A percentile compares a stretch with the other conserved stretches of the same genome.
Conservation (phyloP, 2,329 filamentous ascomycete species). For the Remersonia thermophila region DNA sequence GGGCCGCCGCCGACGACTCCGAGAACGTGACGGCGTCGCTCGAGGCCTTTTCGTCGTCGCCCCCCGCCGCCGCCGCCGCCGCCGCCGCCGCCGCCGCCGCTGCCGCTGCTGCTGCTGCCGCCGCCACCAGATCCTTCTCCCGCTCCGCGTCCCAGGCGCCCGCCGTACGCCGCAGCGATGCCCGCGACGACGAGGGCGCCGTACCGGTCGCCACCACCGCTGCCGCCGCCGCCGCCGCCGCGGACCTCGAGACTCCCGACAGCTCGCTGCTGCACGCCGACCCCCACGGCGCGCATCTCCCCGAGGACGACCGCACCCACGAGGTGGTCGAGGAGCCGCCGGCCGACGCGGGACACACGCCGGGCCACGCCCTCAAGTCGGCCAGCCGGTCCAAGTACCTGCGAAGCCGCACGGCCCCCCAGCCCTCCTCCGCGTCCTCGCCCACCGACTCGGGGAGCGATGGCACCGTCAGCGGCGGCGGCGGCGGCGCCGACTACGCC, state of each 20-base stretch:
- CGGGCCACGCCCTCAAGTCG: conserved; percentile 33
- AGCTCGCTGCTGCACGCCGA: conserved; percentile 24
- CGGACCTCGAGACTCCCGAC: too few relatives aligned
- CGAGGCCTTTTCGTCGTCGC: conserved; percentile 44
- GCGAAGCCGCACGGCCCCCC: conserved; percentile 43
- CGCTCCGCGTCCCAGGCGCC: conserved; percentile 35
- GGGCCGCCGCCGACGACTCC: conserved; percentile 8
- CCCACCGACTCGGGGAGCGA: conserved; percentile 55
- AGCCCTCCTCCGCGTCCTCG: conserved; percentile 49
- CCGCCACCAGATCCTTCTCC: conserved; percentile 37
- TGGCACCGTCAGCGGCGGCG: conserved; percentile 51
- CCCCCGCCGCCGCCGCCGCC: conserved; percentile 40
- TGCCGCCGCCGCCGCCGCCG: too few relatives aligned
- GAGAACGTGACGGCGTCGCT: conserved; percentile 36
- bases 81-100: conserved; percentile 39
- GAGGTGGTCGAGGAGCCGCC: conserved; percentile 1
- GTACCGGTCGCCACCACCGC: too few relatives aligned
- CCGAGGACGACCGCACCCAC: conserved; percentile 19
- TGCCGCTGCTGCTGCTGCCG: conserved; percentile 37
- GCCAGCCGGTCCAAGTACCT: conserved; percentile 44
- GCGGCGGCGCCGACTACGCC: conserved; percentile 59
- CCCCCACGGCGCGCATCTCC: conserved; percentile 21
- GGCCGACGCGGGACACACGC: conserved; percentile 33
- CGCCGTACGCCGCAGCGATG: conserved; percentile 2
- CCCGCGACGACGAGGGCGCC: conserved; percentile 4